Evolutionary conservation across 768 basidiomycete genomes (phyloP).

Genomic region (Russula compacta): DNA sequence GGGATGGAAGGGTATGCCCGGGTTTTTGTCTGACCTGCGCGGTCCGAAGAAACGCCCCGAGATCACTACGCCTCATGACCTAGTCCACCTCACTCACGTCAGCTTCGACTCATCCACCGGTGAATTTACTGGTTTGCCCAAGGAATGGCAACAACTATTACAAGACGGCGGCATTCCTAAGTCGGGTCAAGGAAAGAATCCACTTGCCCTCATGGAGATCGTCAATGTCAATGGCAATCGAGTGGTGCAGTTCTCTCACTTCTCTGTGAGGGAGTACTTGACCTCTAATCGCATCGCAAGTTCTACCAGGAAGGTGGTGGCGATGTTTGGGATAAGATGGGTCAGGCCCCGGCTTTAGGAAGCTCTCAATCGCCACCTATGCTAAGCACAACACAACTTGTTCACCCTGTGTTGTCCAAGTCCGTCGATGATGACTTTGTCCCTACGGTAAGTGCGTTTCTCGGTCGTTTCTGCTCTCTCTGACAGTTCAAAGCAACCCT

Average conservation of each 20-base stretch:
- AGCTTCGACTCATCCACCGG: conserved; percentile 98
- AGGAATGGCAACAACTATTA: conserved; percentile 97
- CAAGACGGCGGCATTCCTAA: conserved; percentile 94
- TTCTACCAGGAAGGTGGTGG: conserved; percentile 89
- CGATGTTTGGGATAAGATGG: conserved; percentile 83
- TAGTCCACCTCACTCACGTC: conserved; percentile 97
- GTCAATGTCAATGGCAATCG: conserved; percentile 65
- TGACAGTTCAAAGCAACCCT: conserved; percentile 26
- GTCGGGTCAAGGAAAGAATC: conserved; percentile 93
- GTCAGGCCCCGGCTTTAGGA: conserved; percentile 27
- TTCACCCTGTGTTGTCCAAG: conserved; percentile 24
- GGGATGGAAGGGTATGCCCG: conserved; percentile 54
- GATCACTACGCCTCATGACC: conserved; percentile 97
- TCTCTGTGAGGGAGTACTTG: too few species aligned
- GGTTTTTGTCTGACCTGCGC: conserved; percentile 63
- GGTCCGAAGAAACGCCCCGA: conserved; percentile 69
- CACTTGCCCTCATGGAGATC: conserved; percentile 96
- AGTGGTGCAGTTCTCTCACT: too few species aligned
- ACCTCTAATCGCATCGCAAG: conserved; percentile 31
- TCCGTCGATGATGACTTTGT: conserved; percentile 42
- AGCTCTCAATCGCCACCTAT: conserved; percentile 19
- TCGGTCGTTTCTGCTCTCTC: conserved; percentile 2
- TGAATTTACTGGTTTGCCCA: conserved; percentile 95
- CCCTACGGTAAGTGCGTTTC: conserved; percentile 42
- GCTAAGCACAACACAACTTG: conserved; percentile 4